Evolutionary conservation across 768 basidiomycete species (phyloP).

Genomic region (Gyrodon lividus): DNA sequence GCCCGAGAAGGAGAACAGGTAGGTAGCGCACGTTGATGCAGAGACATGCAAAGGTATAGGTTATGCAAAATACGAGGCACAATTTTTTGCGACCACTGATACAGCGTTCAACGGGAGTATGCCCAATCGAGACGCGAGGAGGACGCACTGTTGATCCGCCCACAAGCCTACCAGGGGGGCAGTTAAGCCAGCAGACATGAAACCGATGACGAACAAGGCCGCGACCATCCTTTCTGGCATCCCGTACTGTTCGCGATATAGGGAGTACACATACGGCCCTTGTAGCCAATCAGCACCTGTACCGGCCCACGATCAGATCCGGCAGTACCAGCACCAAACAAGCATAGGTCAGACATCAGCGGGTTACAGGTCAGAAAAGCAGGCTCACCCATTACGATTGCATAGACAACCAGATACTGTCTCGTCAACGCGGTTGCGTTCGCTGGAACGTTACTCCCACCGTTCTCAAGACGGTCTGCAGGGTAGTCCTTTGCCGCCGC

Average conservation of each 20-base stretch:
- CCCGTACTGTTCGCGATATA: slow-evolving; percentile 67
- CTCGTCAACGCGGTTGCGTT: slow-evolving; percentile 35
- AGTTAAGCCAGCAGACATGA: slow-evolving; percentile 64
- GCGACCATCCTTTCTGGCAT: slow-evolving; percentile 66
- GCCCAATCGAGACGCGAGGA: background rate
- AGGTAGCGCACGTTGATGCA: slow-evolving; percentile 57
- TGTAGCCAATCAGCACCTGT: slow-evolving; percentile 78
- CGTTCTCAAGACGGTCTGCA: slow-evolving; percentile 32
- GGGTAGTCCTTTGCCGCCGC: slow-evolving; percentile 24
- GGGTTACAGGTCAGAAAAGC: background rate
- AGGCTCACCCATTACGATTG: slow-evolving; percentile 67
- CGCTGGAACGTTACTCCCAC: slow-evolving; percentile 19
- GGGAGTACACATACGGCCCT: slow-evolving; percentile 75
- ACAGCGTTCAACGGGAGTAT: background rate
- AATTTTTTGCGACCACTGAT: slow-evolving; percentile 63
- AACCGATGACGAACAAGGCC: slow-evolving; percentile 74
- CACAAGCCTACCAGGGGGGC: slow-evolving; percentile 73
- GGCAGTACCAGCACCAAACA: slow-evolving; percentile 1
- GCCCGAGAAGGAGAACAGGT: slow-evolving; percentile 60
- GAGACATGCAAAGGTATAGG: slow-evolving; percentile 58
- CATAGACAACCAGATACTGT: slow-evolving; percentile 67
- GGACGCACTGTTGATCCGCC: slow-evolving; percentile 64
- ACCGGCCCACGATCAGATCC: background rate
- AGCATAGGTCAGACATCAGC: slow-evolving; percentile 1
- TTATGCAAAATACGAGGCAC: slow-evolving; percentile 71